Evolutionary conservation across 2,329 filamentous ascomycete species (phyloP), one percentile per base, ranked within the genome.

Genomic region (Sclerotinia borealis): DNA sequence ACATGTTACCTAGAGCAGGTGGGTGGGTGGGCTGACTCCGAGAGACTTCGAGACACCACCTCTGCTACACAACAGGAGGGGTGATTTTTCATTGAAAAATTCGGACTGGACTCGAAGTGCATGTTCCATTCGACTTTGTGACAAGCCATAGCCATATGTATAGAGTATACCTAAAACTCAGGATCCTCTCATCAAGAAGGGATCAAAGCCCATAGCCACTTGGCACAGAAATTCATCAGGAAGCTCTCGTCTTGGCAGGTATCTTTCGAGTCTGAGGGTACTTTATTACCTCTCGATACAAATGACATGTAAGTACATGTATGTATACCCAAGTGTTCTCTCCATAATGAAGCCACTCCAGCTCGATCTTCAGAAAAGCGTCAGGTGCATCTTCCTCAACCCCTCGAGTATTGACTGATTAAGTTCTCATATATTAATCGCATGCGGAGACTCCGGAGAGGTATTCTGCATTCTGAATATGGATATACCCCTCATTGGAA

Each of bases 321-420:
- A 54, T 61, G 59, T 47, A 61, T 55, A 61, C 59, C 59, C 48
- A 61, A 61, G 59, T 61, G 56, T 19, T 36, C 59, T 54, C 48
- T 54, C 48, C 36, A 39, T 37, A 5, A 19, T 55, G 49, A 61
- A 61, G 37, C 37, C 37, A 54, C 49, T 36, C 37, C 29, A 37
- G 37, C 48, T 54, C 22, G 19, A 41, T 29, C 48, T 55, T 36
- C 15, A 34, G 10, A n/a, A 54, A 61, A 43, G 51, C 17, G 31
- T 55, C 49, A 61, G 59, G 59, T 54, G 49, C 49, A 36, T 61
- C 27, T 37, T 61, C 39, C 15, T 47, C 11, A 27, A 27, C 17
- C 13, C 34, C 31, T 41, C 59, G 9, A 36, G 19, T 34, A 15
- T 29, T 37, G 41, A 55, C 48, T 45, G 22, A 55, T 50, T 22